These are phyloP conservation scores for Aspergillus alliaceus DNA, from an alignment of 2,329 filamentous ascomycete genomes.

Conservation along the genomic window DNA sequence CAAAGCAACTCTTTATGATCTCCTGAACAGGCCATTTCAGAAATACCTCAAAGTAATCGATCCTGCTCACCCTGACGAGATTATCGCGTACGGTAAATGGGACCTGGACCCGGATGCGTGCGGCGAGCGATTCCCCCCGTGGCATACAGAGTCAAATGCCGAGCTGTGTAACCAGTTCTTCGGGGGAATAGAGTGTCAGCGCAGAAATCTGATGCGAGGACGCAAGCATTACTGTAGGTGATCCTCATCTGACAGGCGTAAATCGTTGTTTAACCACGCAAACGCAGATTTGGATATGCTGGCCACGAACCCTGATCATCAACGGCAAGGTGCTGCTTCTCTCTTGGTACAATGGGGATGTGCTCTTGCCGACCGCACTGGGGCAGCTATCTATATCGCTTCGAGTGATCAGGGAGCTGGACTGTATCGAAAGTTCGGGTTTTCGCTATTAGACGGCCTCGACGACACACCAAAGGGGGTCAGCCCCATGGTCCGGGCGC, in stretches of 20 bases:
- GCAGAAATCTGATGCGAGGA: background rate
- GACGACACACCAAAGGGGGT: background rate
- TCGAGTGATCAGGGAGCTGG: conserved; percentile 8
- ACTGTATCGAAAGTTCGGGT: conserved; percentile 16
- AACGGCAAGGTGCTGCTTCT: conserved; percentile 17
- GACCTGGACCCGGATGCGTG: background rate
- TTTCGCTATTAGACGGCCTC: background rate
- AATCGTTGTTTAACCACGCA: background rate
- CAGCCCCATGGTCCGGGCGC: background rate
- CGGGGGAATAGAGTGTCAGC: background rate
- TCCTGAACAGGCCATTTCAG: background rate
- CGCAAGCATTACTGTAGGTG: background rate
- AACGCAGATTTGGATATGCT: conserved; percentile 3
- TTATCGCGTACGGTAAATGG: background rate
- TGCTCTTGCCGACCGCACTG: conserved; percentile 11
- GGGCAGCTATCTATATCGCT: conserved; percentile 12
- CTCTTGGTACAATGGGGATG: conserved; percentile 21
- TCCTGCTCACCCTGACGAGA: background rate
- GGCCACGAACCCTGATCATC: conserved; percentile 21
- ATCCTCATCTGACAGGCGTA: background rate
- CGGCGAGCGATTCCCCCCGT: background rate
- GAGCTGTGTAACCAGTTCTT: background rate
- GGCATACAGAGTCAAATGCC: background rate
- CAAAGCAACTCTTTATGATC: background rate
- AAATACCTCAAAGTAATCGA: background rate